Percentiles rank a stretch among this genome's conserved stretches.
Conservation (phyloP, 116 monocot genomes). For the Iris pallida region DNA sequence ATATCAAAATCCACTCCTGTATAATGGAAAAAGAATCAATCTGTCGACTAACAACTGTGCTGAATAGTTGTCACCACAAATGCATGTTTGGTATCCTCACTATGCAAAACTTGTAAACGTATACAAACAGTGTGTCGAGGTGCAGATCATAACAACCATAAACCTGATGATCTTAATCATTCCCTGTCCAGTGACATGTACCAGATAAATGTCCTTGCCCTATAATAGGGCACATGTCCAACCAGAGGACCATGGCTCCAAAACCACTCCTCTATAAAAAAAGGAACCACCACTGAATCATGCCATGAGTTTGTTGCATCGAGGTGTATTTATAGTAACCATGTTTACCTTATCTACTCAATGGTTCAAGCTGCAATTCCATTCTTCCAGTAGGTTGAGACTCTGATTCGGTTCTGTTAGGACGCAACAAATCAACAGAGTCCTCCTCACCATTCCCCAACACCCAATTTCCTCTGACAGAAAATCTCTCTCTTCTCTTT, state of each 20-base stretch:
- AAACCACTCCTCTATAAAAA: conserved; percentile 5
- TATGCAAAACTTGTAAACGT: conserved; percentile 11
- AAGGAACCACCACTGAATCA: not conserved
- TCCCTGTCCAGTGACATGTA: not conserved
- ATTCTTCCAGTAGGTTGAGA: conserved; percentile 38
- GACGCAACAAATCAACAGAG: conserved; percentile 58
- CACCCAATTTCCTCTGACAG: conserved; percentile 74
- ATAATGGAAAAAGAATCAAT: not conserved
- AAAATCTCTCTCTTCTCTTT: conserved; percentile 31
- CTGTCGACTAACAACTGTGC: not conserved
- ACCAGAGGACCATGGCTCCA: not conserved
- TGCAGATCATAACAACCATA: conserved; percentile 6
- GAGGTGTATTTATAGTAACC: not conserved
- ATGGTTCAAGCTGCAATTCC: conserved; percentile 89
- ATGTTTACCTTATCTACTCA: conserved; percentile 38
- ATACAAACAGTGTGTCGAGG: conserved; percentile 13
- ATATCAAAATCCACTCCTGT: not conserved
- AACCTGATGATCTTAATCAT: conserved; percentile 3
- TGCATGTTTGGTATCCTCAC: conserved; percentile 1
- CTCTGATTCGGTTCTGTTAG: conserved; percentile 37
- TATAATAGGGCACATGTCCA: not conserved
- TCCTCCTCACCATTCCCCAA: conserved; percentile 81
- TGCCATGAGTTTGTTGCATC: not conserved
- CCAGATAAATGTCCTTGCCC: not conserved
- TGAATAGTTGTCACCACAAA: not conserved